These are phyloP conservation scores for Phaeosphaeriaceae sp. DNA, from an alignment of 2,329 filamentous ascomycete genomes.

Conservation along the genomic window DNA sequence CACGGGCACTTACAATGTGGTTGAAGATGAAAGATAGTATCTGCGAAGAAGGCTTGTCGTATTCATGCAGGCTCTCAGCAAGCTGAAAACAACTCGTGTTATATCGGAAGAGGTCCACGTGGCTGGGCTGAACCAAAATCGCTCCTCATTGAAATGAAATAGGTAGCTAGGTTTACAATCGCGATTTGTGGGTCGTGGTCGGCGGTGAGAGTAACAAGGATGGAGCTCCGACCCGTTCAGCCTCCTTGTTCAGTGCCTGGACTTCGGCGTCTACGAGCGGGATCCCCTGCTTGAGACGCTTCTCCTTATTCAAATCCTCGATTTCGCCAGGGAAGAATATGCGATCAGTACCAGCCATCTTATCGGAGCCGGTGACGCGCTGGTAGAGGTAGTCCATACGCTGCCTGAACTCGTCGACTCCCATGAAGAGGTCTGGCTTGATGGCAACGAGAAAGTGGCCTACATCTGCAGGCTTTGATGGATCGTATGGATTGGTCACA, in stretches of 20 bases:
- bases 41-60: not conserved
- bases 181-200: constrained; percentile 15
- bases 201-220: constrained; percentile 16
- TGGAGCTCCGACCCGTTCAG: constrained; percentile 51
- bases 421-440: constrained; percentile 78
- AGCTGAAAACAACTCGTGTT: not conserved
- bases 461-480: constrained; percentile 71
- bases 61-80: not conserved
- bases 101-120: not conserved
- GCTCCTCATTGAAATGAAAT: too few relatives aligned
- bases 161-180: constrained; percentile 10
- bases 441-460: constrained; percentile 72
- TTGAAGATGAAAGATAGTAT: not conserved
- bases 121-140: not conserved
- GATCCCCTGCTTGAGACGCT: constrained; percentile 54
- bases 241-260: constrained; percentile 59
- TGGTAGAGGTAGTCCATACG: constrained; percentile 67
- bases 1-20: not conserved
- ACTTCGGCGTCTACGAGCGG: constrained; percentile 59
- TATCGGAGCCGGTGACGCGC: constrained; percentile 61
- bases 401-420: constrained; percentile 70
- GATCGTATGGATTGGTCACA: constrained; percentile 79
- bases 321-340: constrained; percentile 62
- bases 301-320: constrained; percentile 23
- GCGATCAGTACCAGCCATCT: constrained; percentile 60